These are phyloP conservation scores for Trifolium dubium DNA, from an alignment of 306 rosid genomes.

Conservation along the genomic window DNA sequence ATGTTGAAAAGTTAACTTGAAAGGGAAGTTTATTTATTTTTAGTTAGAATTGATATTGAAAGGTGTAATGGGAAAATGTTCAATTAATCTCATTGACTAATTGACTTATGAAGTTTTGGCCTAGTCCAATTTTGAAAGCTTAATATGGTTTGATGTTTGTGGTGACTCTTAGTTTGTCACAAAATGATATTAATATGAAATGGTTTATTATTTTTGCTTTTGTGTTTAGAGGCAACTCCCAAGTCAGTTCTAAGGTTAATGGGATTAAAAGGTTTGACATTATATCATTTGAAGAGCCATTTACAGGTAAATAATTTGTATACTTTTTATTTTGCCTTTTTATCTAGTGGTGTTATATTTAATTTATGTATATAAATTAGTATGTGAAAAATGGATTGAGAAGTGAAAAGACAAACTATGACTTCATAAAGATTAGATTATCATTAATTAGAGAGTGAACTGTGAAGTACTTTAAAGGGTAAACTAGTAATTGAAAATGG, in stretches of 20 bases:
- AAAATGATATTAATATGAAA: slow-evolving; percentile 29
- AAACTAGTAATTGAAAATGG: neutral
- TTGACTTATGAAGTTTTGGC: slow-evolving; percentile 7
- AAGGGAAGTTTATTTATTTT: neutral
- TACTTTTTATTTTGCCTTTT: slow-evolving; percentile 8
- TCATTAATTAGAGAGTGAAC: neutral
- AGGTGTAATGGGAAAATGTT: neutral
- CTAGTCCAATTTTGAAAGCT: slow-evolving; percentile 1
- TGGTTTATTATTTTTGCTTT: slow-evolving; percentile 23
- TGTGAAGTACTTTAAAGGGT: neutral
- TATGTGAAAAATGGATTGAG: neutral
- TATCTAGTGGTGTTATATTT: neutral
- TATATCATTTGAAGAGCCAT: slow-evolving; percentile 97
- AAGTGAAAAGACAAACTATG: neutral
- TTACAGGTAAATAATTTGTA: slow-evolving; percentile 70
- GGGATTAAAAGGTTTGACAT: slow-evolving; percentile 94
- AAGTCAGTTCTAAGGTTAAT: slow-evolving; percentile 86
- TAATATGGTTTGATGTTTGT: neutral
- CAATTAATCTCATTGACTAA: slow-evolving; percentile 7
- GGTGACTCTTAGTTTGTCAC: neutral
- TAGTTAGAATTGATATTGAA: neutral
- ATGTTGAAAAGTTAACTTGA: neutral
- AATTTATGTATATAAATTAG: neutral
- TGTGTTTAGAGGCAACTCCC: slow-evolving; percentile 87
- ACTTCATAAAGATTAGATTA: neutral